Evolutionary conservation across 192 early-diverging fungal species (phyloP), one percentile per base, ranked within the genome.

Genomic region (Irineochytrium annulatum): DNA sequence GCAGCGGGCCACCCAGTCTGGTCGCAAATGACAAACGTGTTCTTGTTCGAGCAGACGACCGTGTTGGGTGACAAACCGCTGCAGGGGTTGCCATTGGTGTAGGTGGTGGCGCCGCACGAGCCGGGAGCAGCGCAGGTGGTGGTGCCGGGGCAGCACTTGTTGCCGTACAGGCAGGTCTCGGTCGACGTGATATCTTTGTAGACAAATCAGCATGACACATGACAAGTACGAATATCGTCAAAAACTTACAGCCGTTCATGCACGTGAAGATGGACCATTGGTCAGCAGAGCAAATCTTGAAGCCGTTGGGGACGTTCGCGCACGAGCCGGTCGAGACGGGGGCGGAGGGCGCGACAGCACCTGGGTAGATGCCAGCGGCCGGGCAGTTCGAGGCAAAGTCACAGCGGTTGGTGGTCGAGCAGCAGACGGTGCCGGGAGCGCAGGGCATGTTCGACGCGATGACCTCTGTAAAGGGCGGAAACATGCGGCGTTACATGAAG

Each of bases 141-240:
- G 46, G 8, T 49, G 46, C 26, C 24, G 24, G 6, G 6, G 46
- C 46, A 49, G 46, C 46, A 49, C 46, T 49, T 49, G 46, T 24
- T 49, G 13, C 46, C 46, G 46, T 49, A 49, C 24, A 49, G 26
- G 46, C 46, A 49, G 13, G 46, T 49, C 46, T 49, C 46, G 46
- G 46, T 49, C 6, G 46, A 14, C 13, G 26, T 22, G 46, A 49
- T 49, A 24, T 20, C 46, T 49, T 22, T 8, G 24, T 49, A 49
- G 13, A 8, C 24, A 49, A 8, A 24, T 49, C n/a, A 41, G 37
- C 8, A n/a, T 41, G 8, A 41, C 37, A 22, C 46, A 22, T 24
- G 26, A 49, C 13, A 24, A 14, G 26, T 8, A 49, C 11, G 11
- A 49, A 49, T 49, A 24, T 20, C 5, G n/a, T n/a, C n/a, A n/a